Evolutionary conservation across 495 filamentous ascomycete species (phyloP), one percentile per base, ranked within the genome.

Genomic region (Aspergillus taichungensis): DNA sequence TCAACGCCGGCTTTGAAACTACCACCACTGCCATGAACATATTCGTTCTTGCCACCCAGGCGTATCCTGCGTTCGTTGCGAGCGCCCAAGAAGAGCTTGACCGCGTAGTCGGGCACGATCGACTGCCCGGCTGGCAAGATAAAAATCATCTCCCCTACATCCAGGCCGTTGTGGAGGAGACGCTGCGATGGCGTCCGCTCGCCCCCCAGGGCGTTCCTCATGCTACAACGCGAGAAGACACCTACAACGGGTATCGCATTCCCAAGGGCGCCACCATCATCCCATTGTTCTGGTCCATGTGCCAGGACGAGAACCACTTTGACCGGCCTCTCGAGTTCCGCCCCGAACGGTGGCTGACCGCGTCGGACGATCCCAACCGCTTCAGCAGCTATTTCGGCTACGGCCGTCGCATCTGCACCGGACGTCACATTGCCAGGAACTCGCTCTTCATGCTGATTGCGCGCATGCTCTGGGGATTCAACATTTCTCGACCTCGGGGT

Each of bases 381-480:
- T 53, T 48, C 24, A 35, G 30, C 8, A 52, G 43, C 13, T 49
- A 39, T 24, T 57, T 60, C 28, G 54, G 54, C 0, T 57, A 45
- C 33, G 54, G 57, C 0, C 43, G 57, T 1, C 38, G 54, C 7
- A 37, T 57, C n/a, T 60, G 54, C 31, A 48, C 69, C 6, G 76
- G 77, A 1, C 68, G 71, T 14, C 66, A 77, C 46, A 60, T 80
- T 18, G 76, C 75, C 0, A 63, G 74, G 49, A 68, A 73, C 30
- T 70, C 61, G 3, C 55, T 79, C 14, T 73, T 71, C 50, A 43
- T 74, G 0, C 60, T 60, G 29, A 61, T 72, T 6, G 59, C 74
- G 13, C 61, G 71, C 13, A 61, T 79, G 34, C 46, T 80, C 3
- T 80, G 77, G 77, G 72, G 61, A 0, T 79, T 77, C 46, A 57